Base-by-base conservation (phyloP, 1,284 basidiomycete species). In the Rhodotorula mucilaginosa region DNA sequence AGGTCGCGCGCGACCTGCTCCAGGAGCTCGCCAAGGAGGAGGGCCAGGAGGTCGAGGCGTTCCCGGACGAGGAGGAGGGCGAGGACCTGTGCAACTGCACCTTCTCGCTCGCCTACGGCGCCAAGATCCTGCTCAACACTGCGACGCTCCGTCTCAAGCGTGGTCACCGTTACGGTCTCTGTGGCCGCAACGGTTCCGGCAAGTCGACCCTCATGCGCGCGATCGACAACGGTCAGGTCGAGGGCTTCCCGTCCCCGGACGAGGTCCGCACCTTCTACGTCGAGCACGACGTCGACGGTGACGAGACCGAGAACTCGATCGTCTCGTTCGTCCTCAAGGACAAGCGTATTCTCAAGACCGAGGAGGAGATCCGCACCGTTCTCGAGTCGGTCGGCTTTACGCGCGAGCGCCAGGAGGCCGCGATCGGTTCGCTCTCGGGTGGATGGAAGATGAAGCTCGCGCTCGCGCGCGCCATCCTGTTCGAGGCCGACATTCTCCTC, bases 381-480 rank as follows among this genome's bases (percentile, higher is more conserved):
- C 89, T 97, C 74, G 87, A 88, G 59, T 90, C 91, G 72, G 94
- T 97, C 82, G 94, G 94, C 76, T 97, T 97, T 87, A 88, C 84
- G 75, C 90, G 90, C 73, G 90, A 89, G 81, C 89, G 93, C 79
- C 94, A 97, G 84, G 84, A 84, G 78, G 86, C 91, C 77, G 84
- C 92, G 58, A 97, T 97, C 77, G 92, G 93, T 77, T 89, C 89
- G 74, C 86, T 99, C 67, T 99, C 96, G 62, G 97, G 97, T 88
- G 97, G 97, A 86, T 99, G 97, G 97, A 97, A 99, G 88, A 99
- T 99, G 97, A 98, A 98, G 88, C 90, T 99, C 77, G 97, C 96
- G 47, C 89, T 99, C 73, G 97, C 97, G 70, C 89, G 97, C 79
- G 97, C 97, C 71, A 97, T 99, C 86, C 88, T 99, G 71, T 99